phyloP scores from a whole-genome alignment of 2,329 filamentous ascomycete genomes.

The Uncinocarpus reesii region DNA sequence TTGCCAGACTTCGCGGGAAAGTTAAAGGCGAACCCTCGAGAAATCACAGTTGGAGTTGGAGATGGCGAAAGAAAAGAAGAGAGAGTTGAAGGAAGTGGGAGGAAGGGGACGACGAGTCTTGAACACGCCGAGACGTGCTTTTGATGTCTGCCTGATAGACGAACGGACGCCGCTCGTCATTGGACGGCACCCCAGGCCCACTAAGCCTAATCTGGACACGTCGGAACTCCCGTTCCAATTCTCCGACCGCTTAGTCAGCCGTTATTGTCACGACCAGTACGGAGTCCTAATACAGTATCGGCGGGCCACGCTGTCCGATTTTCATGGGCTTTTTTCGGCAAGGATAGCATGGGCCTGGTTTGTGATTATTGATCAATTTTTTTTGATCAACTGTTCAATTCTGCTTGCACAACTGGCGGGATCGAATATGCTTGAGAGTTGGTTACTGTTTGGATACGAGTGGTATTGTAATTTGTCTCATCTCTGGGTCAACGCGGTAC shows the following conservation, averaged over 20 bases:
- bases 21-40: neutral
- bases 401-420: neutral
- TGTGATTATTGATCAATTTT: neutral
- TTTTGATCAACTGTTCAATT: neutral
- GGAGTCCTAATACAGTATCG: neutral
- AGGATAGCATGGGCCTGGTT: neutral
- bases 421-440: neutral
- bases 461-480: neutral
- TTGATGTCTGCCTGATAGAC: constrained; percentile 34
- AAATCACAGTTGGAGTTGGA: neutral
- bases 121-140: constrained; percentile 22
- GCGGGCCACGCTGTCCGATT: neutral
- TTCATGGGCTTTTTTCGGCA: neutral
- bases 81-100: constrained; percentile 15
- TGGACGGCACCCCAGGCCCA: constrained; percentile 14
- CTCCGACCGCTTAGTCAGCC: constrained; percentile 13
- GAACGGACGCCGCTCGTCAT: constrained; percentile 20
- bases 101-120: constrained; percentile 14
- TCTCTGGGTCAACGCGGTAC: too few relatives aligned
- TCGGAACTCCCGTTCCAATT: neutral
- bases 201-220: constrained; percentile 10
- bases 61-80: neutral
- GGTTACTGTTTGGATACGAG: neutral
- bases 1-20: neutral
- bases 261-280: neutral